Evolutionary conservation across 2,329 filamentous ascomycete species (phyloP).

Genomic region (Penicillium paneum): DNA sequence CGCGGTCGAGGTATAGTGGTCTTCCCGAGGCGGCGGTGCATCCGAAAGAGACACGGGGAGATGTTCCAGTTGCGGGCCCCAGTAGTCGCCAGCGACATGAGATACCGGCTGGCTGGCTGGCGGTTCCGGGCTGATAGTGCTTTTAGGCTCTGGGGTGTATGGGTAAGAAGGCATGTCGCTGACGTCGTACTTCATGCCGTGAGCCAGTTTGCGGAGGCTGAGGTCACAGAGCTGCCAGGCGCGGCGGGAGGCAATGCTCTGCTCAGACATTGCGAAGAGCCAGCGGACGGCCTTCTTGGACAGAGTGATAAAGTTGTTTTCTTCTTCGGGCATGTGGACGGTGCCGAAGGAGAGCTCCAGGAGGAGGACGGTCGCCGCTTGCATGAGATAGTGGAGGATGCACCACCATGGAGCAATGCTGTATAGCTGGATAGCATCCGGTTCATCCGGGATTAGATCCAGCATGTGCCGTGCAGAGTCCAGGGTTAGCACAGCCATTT

Average conservation of each 20-base stretch:
- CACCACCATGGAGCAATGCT: constrained; percentile 46
- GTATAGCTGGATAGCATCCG: constrained; percentile 41
- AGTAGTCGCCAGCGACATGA: background rate
- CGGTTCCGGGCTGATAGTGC: constrained; percentile 2
- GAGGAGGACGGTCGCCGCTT: constrained; percentile 44
- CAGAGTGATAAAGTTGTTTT: constrained; percentile 33
- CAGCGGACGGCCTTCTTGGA: constrained; percentile 45
- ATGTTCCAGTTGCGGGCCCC: constrained; percentile 14
- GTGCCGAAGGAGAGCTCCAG: constrained; percentile 46
- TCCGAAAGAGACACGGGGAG: background rate
- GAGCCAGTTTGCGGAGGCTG: constrained; percentile 34
- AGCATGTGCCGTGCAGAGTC: constrained; percentile 40
- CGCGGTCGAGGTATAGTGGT: constrained; percentile 9
- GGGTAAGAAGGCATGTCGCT: constrained; percentile 32
- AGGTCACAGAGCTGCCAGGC: constrained; percentile 44
- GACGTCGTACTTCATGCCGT: constrained; percentile 36
- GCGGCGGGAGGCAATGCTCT: constrained; percentile 39
- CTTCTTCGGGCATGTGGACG: constrained; percentile 44
- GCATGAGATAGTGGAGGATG: constrained; percentile 46
- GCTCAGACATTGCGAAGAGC: constrained; percentile 42
- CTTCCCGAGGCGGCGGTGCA: constrained; percentile 8
- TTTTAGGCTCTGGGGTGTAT: constrained; percentile 16
- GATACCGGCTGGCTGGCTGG: background rate
- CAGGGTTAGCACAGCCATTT: constrained; percentile 39
- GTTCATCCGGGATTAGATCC: constrained; percentile 42